Conservation (phyloP, 2,329 filamentous ascomycete genomes). For the Fusarium succisae region DNA sequence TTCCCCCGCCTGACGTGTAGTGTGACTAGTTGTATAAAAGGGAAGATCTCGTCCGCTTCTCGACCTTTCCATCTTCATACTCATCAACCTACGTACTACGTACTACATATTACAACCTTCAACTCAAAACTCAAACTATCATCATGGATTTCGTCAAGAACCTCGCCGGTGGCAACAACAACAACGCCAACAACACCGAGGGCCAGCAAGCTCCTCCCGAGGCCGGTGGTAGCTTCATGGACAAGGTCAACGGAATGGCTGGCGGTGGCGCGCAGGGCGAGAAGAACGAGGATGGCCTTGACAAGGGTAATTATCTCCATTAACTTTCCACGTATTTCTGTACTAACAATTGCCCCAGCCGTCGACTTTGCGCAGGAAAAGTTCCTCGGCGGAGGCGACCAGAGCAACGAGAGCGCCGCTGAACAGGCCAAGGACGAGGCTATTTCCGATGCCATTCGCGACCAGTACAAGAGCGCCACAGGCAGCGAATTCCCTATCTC, state of each 20-base stretch:
- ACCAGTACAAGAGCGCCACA: conserved; percentile 73
- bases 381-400: conserved; percentile 73
- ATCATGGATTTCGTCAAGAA: conserved; percentile 67
- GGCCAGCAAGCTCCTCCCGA: conserved; percentile 39
- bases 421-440: conserved; percentile 88
- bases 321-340: accelerated
- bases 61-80: not conserved
- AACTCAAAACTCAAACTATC: not conserved
- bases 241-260: conserved; percentile 76
- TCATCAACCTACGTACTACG: not conserved
- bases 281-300: conserved; percentile 83
- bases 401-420: conserved; percentile 75
- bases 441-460: conserved; percentile 77
- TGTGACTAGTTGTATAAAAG: conserved; percentile 19
- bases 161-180: conserved; percentile 51
- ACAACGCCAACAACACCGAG: conserved; percentile 37
- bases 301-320: conserved; percentile 70
- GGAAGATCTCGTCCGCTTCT: not conserved
- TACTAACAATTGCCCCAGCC: conserved; percentile 54
- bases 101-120: not conserved
- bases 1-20: not conserved
- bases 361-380: conserved; percentile 83
- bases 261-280: conserved; percentile 79
- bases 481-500: conserved; percentile 75
- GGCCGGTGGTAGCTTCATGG: conserved; percentile 62